Evolutionary conservation across 2,329 filamentous ascomycete species (phyloP).

Genomic region (Chrysoporthe deuterocubensis): DNA sequence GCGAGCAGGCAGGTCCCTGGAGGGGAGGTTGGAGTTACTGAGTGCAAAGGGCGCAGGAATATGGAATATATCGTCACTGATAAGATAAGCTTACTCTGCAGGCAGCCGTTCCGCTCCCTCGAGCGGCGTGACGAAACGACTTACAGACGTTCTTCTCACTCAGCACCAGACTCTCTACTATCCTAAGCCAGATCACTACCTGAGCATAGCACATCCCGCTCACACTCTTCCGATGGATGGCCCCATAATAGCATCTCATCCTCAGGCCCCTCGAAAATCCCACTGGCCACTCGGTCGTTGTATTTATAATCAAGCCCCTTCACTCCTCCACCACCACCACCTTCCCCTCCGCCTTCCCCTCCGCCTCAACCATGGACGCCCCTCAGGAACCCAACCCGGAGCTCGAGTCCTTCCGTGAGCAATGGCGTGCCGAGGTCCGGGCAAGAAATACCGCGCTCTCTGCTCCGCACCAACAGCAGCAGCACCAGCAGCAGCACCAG

Average conservation of each 20-base stretch:
- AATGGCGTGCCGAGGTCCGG: slow-evolving; percentile 83
- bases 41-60: neutral
- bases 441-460: slow-evolving; percentile 38
- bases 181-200: neutral
- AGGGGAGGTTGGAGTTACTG: neutral
- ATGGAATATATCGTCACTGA: neutral
- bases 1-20: neutral
- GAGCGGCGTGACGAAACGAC: neutral
- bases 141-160: neutral
- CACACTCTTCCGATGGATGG: too few relatives aligned
- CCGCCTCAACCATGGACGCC: slow-evolving; percentile 30
- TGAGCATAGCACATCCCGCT: neutral
- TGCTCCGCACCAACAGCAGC: neutral
- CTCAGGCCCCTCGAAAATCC: neutral
- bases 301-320: slow-evolving; percentile 23
- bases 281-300: slow-evolving; percentile 7
- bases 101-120: neutral
- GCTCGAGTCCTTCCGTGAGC: slow-evolving; percentile 81
- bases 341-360: neutral
- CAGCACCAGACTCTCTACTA: neutral
- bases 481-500: slow-evolving; percentile 3
- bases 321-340: neutral
- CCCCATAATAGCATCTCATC: neutral
- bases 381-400: slow-evolving; percentile 62
- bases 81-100: neutral